Evolutionary conservation across 2,329 filamentous ascomycete species (phyloP).

Genomic region (Microsporum canis): DNA sequence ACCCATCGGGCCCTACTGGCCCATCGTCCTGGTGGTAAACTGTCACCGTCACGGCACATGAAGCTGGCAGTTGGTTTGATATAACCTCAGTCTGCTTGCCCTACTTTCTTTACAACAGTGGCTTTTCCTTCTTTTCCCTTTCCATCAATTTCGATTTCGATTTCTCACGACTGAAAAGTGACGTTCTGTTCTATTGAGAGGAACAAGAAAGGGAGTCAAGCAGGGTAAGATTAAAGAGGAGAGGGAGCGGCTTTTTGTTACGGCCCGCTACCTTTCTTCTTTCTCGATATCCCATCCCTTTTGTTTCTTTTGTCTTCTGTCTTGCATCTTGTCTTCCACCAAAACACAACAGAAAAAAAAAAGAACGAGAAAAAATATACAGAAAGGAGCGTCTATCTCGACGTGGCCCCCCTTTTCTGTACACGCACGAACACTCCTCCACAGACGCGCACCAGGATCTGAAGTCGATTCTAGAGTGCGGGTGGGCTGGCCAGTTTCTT

Average conservation of each 20-base stretch:
- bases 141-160: conserved; percentile 23
- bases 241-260: conserved; percentile 33
- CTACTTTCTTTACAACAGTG: conserved; percentile 6
- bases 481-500: background rate
- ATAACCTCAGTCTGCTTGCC: background rate
- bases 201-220: background rate
- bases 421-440: background rate
- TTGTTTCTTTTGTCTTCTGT: conserved; percentile 10
- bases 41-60: background rate
- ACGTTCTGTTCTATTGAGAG: background rate
- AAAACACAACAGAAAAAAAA: background rate
- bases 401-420: conserved; percentile 1
- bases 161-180: conserved; percentile 20
- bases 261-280: conserved; percentile 32
- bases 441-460: background rate
- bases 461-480: background rate
- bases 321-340: background rate
- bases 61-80: background rate
- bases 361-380: background rate
- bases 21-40: conserved; percentile 43
- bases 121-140: background rate
- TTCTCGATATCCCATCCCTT: conserved; percentile 9
- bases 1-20: conserved; percentile 39
- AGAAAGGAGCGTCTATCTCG: conserved; percentile 8
- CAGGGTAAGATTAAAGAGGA: background rate